These are phyloP conservation scores for Begonia masoniana DNA, from an alignment of 306 rosid species.

Conservation along the genomic window DNA sequence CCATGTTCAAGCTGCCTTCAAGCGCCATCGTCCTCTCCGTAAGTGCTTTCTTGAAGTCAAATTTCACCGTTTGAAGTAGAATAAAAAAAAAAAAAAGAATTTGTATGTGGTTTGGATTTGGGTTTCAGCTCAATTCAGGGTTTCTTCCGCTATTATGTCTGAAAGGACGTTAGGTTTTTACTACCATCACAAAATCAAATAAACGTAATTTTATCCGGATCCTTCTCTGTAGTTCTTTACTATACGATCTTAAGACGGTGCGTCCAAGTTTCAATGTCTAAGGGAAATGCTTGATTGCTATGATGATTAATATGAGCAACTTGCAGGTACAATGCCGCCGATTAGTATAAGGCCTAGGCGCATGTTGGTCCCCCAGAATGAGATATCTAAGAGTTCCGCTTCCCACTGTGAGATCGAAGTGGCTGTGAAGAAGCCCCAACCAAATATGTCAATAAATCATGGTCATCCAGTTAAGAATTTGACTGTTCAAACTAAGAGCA, in stretches of 20 bases:
- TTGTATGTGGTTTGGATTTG: background rate
- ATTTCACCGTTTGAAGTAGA: slow-evolving; percentile 2
- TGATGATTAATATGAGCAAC: slow-evolving; percentile 10
- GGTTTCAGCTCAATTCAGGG: background rate
- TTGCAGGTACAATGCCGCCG: slow-evolving; percentile 37
- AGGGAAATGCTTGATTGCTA: no score
- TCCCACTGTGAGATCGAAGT: slow-evolving; percentile 11
- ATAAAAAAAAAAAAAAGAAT: background rate
- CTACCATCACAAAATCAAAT: no score
- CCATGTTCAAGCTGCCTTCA: slow-evolving; percentile 39
- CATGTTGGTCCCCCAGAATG: slow-evolving; percentile 30
- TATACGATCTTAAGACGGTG: no score
- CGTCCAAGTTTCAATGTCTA: no score
- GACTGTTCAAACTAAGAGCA: slow-evolving; percentile 15
- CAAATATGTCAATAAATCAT: slow-evolving; percentile 14
- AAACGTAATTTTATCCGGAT: no score
- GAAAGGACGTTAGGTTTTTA: no score
- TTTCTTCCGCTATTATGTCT: no score
- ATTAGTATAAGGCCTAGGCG: slow-evolving; percentile 57
- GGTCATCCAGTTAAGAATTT: slow-evolving; percentile 24
- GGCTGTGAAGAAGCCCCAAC: slow-evolving; percentile 16
- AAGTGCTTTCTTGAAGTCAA: slow-evolving; percentile 3
- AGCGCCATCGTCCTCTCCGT: slow-evolving; percentile 54
- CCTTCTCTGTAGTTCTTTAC: no score
- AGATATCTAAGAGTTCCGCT: slow-evolving; percentile 14